A percentile compares a stretch with the other conserved stretches of the same genome.
Evolutionary conservation across 2,329 filamentous ascomycete genomes (phyloP).

Genomic region (Lasiodiplodia citricola): DNA sequence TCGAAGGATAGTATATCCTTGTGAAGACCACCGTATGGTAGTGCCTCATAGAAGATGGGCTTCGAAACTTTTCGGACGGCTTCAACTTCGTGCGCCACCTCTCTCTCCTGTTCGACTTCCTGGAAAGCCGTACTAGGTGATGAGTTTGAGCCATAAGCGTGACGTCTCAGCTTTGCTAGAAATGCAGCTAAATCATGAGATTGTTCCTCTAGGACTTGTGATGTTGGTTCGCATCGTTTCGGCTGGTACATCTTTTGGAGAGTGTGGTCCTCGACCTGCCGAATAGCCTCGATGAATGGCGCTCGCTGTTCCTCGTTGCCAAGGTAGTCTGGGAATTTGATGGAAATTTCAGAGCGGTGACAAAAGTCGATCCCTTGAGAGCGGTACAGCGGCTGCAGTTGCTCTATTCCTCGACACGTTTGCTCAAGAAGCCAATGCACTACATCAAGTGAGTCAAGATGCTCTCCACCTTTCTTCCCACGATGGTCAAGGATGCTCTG

Average conservation of each 20-base stretch:
- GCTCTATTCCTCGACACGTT: slow-evolving; percentile 64
- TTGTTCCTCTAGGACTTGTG: slow-evolving; percentile 24
- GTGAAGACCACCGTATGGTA: slow-evolving; percentile 55
- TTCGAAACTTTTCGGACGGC: slow-evolving; percentile 61
- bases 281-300: slow-evolving; percentile 52
- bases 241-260: slow-evolving; percentile 63
- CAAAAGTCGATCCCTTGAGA: slow-evolving; percentile 68
- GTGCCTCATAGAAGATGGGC: slow-evolving; percentile 47
- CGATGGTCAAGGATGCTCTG: slow-evolving; percentile 62
- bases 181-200: slow-evolving; percentile 13
- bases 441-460: slow-evolving; percentile 57
- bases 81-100: slow-evolving; percentile 63
- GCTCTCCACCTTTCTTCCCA: slow-evolving; percentile 34
- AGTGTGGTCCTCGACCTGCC: slow-evolving; percentile 61
- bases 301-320: slow-evolving; percentile 39
- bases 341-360: slow-evolving; percentile 57
- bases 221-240: slow-evolving; percentile 17
- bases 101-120: slow-evolving; percentile 64
- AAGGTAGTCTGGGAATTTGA: slow-evolving; percentile 51
- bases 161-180: slow-evolving; percentile 47
- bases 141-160: slow-evolving; percentile 34
- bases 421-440: slow-evolving; percentile 68
- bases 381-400: slow-evolving; percentile 63
- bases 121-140: slow-evolving; percentile 57
- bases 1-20: slow-evolving; percentile 54